Evolutionary conservation across 345 rosid species (phyloP), one percentile per base, ranked within the genome.

Genomic region (Salix purpurea): DNA sequence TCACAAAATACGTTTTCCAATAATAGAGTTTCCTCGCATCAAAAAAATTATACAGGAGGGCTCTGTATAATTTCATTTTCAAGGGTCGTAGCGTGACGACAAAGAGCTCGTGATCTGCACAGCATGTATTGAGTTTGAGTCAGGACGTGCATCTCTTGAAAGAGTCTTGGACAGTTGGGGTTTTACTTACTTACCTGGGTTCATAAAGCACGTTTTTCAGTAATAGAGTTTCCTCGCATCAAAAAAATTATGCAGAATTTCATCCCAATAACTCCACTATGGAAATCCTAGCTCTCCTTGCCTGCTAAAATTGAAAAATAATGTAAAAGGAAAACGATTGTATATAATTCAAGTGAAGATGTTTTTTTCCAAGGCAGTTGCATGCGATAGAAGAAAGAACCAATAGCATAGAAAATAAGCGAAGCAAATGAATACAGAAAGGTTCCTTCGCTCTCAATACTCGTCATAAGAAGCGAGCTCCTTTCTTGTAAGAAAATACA

Each of bases 51-150:
- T n/a, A n/a, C n/a, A n/a, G n/a, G 39, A 14, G 69, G 14, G 40
- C 2, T 26, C 36, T 62, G 67, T 37, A 62, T 4, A 34, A 34
- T 5, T 32, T 32, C 34, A 0, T 32, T 32, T 4, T 4, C 1
- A 32, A 32, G 5, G 4, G 4, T 0, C 34, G 36, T 34, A 1
- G 0, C 36, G 1, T 4, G 36, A 34, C 0, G 37, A 0, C 0
- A 34, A 34, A 5, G 1, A 0, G 1, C 6, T 34, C 5, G 1
- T 0, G 6, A 5, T 5, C 37, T 34, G 6, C 1, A 34, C 0
- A 34, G 1, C 0, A 5, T 0, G 0, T 34, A 1, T 34, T 0
- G 6, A 34, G 6, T 34, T 34, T 0, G 37, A 34, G 37, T 34
- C 6, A 5, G 6, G 37, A 34, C 36, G 0, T 34, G 6, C 0